Evolutionary conservation across 73 alveolate species (phyloP).

Genomic region (Stentor coeruleus): DNA sequence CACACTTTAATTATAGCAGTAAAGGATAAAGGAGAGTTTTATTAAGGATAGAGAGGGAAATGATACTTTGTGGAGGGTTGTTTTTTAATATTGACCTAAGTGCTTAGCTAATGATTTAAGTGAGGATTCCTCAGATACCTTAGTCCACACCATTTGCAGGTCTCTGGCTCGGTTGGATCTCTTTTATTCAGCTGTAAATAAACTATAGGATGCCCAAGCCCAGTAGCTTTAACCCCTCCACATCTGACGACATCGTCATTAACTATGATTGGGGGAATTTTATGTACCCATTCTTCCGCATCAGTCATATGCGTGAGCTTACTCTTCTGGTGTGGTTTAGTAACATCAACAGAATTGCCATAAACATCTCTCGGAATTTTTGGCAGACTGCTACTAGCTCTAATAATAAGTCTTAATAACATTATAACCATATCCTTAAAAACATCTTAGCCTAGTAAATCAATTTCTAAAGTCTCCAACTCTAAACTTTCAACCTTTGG

Average conservation of each 20-base stretch:
- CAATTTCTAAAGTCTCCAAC: background rate
- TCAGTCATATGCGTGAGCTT: constrained; percentile 41
- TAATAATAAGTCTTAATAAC: background rate
- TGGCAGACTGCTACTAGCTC: background rate
- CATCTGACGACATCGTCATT: constrained; percentile 56
- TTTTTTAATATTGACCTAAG: no score
- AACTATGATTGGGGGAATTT: constrained; percentile 50
- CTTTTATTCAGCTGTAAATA: constrained; percentile 50
- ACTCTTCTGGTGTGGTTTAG: background rate
- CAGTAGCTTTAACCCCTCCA: constrained; percentile 27
- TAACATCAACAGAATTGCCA: constrained; percentile 10
- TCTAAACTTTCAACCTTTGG: background rate
- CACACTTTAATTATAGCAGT: no score
- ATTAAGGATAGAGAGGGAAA: no score
- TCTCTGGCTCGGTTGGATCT: constrained; percentile 39
- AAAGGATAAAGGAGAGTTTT: no score
- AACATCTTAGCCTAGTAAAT: background rate
- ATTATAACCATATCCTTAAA: background rate
- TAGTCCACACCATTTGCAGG: constrained; percentile 59
- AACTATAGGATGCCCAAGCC: constrained; percentile 56
- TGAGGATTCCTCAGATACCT: constrained; percentile 43
- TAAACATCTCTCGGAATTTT: constrained; percentile 21
- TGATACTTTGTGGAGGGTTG: no score
- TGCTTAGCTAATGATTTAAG: constrained; percentile 38
- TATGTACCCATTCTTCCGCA: constrained; percentile 57